Evolutionary conservation across 805 yeast genomes (phyloP).

Genomic region (Candida chauliodis): DNA sequence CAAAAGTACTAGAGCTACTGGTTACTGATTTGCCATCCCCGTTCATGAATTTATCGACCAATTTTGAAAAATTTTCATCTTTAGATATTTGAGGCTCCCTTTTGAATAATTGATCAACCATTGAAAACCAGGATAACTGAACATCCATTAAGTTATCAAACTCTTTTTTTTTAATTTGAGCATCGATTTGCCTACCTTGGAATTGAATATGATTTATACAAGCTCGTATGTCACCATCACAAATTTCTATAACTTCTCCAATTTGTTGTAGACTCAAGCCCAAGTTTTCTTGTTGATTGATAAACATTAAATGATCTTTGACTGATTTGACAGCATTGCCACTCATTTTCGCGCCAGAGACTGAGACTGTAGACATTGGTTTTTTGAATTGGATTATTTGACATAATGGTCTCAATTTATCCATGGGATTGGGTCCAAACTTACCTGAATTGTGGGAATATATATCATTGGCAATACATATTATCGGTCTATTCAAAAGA

Average conservation of each 20-base stretch:
- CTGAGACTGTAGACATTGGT: slow-evolving; percentile 46
- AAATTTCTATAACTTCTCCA: slow-evolving; percentile 61
- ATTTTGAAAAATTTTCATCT: slow-evolving; percentile 44
- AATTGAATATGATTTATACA: slow-evolving; percentile 84
- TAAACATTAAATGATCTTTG: slow-evolving; percentile 41
- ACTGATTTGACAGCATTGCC: slow-evolving; percentile 35
- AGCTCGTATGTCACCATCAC: slow-evolving; percentile 82
- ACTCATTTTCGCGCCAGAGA: slow-evolving; percentile 38
- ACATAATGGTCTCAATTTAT: slow-evolving; percentile 66
- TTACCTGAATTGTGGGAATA: slow-evolving; percentile 44
- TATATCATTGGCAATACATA: slow-evolving; percentile 87
- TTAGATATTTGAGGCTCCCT: slow-evolving; percentile 45
- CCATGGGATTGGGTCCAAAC: slow-evolving; percentile 53
- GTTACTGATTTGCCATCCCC: slow-evolving; percentile 34
- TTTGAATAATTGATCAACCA: slow-evolving; percentile 60
- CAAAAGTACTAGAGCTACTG: slow-evolving; percentile 43
- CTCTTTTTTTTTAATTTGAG: slow-evolving; percentile 12
- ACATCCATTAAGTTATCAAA: slow-evolving; percentile 46
- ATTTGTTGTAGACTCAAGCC: slow-evolving; percentile 47
- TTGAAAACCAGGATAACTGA: slow-evolving; percentile 61
- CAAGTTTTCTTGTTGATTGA: slow-evolving; percentile 53
- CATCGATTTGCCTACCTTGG: slow-evolving; percentile 19
- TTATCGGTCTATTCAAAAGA: slow-evolving; percentile 71
- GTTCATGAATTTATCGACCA: slow-evolving; percentile 44
- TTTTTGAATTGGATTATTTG: slow-evolving; percentile 68